These are phyloP conservation scores for Linaria vulgaris DNA, from an alignment of 257 asterid species.

Conservation along the genomic window DNA sequence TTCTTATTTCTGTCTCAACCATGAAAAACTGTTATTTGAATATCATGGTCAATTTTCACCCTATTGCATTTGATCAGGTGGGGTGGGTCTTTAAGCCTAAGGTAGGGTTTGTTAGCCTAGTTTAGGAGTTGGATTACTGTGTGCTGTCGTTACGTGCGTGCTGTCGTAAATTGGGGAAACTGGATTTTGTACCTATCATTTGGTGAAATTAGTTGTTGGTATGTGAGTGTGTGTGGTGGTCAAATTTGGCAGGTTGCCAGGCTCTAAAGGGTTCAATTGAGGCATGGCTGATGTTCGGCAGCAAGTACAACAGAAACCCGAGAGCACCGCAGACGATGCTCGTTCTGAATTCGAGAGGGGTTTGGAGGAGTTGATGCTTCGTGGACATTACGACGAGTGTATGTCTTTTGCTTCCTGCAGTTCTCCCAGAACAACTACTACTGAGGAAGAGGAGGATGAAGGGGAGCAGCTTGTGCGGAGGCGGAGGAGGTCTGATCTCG, in stretches of 20 bases:
- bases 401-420: slow-evolving; percentile 94
- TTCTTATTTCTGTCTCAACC: slow-evolving; percentile 28
- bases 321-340: slow-evolving; percentile 60
- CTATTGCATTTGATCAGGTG: slow-evolving; percentile 59
- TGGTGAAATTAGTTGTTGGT: slow-evolving; percentile 31
- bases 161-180: slow-evolving; percentile 32
- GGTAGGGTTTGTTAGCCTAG: slow-evolving; percentile 35
- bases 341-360: slow-evolving; percentile 85
- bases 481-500: slow-evolving; percentile 94
- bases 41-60: slow-evolving; percentile 16
- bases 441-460: slow-evolving; percentile 83
- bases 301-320: slow-evolving; percentile 88
- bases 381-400: slow-evolving; percentile 85
- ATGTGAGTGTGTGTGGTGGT: slow-evolving; percentile 25
- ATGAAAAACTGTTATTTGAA: slow-evolving; percentile 27
- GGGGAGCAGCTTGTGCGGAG: slow-evolving; percentile 81
- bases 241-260: slow-evolving; percentile 36
- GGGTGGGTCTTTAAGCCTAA: slow-evolving; percentile 38
- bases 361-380: slow-evolving; percentile 76
- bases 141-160: slow-evolving; percentile 32
- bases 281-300: slow-evolving; percentile 73
- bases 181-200: slow-evolving; percentile 22
- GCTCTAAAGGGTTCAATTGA: slow-evolving; percentile 25
- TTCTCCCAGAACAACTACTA: slow-evolving; percentile 55
- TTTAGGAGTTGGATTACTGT: slow-evolving; percentile 39